Evolutionary conservation across 495 filamentous ascomycete species (phyloP), one percentile per base, ranked within the genome.

Genomic region (Thermothielavioides terrestris): DNA sequence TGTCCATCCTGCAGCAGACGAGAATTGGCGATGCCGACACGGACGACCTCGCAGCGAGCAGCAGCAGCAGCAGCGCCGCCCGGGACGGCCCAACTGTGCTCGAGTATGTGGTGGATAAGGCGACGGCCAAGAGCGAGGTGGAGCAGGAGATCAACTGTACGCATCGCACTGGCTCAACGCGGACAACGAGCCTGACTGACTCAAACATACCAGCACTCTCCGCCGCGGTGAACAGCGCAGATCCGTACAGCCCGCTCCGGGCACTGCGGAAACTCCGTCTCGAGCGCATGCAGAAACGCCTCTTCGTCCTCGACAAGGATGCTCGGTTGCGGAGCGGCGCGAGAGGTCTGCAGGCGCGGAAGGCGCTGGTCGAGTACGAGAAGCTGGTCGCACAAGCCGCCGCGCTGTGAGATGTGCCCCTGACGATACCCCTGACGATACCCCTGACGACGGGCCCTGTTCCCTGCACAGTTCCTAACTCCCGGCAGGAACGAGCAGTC

Each of bases 1-100:
- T 92, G 30, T 71, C 81, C 1, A 79, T 89, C 32, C 66, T 92
- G 12, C 84, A 87, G 55, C 87, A 92, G 64, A 89, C 82, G 0
- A 57, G 64, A 3, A 56, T 55, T 40, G 63, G 57, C n/a, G 66
- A 72, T 31, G 49, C 46, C 4, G 60, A 64, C 47, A 46, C 52
- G 7, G 58, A 65, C 12, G 61, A 67, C 21, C 35, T 30, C 5
- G 17, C 42, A 17, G 6, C 27, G 7, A 20, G 20, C 12, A n/a
- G 21, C 18, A 53, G 36, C 46, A 34, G 14, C 41, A 17, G 23
- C 3, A 4, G 57, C n/a, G n/a, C n/a, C n/a, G n/a, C 41, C 9
- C 21, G 42, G 55, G 42, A 41, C 4, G 56, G 56, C 14, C 63
- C 67, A 18, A 74, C 76, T 0, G 84, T 87, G 6, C 60, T 89